phyloP scores from a whole-genome alignment of 1,284 basidiomycete species.

The Trichosporon ovoides region DNA sequence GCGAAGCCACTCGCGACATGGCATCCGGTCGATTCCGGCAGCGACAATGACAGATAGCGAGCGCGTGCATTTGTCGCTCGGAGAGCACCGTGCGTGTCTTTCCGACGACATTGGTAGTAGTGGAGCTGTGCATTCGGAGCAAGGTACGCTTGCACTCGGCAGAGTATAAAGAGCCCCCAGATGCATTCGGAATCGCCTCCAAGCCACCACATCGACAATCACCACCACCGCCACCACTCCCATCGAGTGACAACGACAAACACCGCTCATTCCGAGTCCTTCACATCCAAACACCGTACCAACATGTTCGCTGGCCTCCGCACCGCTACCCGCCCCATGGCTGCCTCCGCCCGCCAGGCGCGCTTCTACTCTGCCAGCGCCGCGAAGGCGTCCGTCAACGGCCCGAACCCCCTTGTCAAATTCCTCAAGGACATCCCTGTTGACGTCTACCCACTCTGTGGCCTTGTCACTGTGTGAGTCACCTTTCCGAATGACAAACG shows the following conservation, averaged over 20 bases:
- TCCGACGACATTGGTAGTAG: neutral
- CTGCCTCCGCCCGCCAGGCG: slow-evolving; percentile 1
- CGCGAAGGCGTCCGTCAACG: neutral
- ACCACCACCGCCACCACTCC: neutral
- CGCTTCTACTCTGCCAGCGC: neutral
- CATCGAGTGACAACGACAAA: neutral
- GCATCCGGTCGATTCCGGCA: neutral
- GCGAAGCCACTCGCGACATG: neutral
- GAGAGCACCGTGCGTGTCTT: neutral
- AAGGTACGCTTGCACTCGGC: neutral
- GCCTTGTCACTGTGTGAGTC: slow-evolving; percentile 4
- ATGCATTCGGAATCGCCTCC: slow-evolving; percentile 1
- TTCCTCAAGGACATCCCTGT: slow-evolving; percentile 4
- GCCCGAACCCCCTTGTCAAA: neutral
- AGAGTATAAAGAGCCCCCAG: neutral
- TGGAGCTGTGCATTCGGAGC: neutral
- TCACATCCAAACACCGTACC: neutral
- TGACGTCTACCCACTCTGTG: slow-evolving; percentile 1
- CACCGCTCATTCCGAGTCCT: slow-evolving; percentile 1
- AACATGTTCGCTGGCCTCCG: slow-evolving; percentile 4
- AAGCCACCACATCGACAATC: neutral
- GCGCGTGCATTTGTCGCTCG: neutral
- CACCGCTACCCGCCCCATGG: slow-evolving; percentile 2
- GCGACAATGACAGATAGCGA: neutral
- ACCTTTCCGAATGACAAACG: neutral